phyloP scores from a whole-genome alignment of 2,329 filamentous ascomycete species.

The Ascochyta viciae-villosae region DNA sequence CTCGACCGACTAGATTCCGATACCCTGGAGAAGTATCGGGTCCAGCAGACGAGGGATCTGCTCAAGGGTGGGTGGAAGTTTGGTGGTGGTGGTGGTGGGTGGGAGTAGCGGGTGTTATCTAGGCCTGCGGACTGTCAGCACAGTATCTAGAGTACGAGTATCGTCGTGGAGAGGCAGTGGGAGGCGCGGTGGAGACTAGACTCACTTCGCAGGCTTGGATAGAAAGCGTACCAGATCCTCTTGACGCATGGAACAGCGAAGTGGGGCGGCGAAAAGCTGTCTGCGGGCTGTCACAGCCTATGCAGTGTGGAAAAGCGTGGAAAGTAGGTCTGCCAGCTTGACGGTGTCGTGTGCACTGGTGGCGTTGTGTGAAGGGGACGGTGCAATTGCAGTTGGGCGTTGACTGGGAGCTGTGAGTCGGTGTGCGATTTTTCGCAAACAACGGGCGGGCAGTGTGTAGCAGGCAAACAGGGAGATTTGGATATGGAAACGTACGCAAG shows the following conservation, averaged over 20 bases:
- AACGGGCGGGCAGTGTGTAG: slow-evolving; percentile 5
- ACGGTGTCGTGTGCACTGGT: slow-evolving; percentile 19
- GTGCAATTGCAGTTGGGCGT: slow-evolving; percentile 31
- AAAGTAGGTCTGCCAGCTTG: slow-evolving; percentile 45
- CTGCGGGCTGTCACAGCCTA: slow-evolving; percentile 50
- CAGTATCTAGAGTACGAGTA: background rate
- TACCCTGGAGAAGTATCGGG: slow-evolving; percentile 84
- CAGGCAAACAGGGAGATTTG: background rate
- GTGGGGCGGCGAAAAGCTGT: slow-evolving; percentile 26
- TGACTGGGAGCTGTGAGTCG: slow-evolving; percentile 20
- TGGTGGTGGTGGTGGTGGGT: slow-evolving; percentile 24
- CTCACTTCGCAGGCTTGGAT: slow-evolving; percentile 92
- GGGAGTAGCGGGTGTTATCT: slow-evolving; percentile 68
- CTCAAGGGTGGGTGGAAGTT: slow-evolving; percentile 48
- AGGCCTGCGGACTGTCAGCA: slow-evolving; percentile 57
- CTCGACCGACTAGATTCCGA: slow-evolving; percentile 79
- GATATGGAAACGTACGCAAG: slow-evolving; percentile 3
- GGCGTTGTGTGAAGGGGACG: slow-evolving; percentile 14
- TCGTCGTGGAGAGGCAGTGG: background rate
- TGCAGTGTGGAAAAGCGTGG: slow-evolving; percentile 32
- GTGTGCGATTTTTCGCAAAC: slow-evolving; percentile 6
- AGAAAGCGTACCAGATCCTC: slow-evolving; percentile 91
- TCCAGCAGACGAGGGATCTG: slow-evolving; percentile 79
- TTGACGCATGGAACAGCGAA: slow-evolving; percentile 77
- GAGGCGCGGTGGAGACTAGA: slow-evolving; percentile 28